phyloP scores from a whole-genome alignment of 148 eudicot genomes.

The Vaccinium myrtillus region DNA sequence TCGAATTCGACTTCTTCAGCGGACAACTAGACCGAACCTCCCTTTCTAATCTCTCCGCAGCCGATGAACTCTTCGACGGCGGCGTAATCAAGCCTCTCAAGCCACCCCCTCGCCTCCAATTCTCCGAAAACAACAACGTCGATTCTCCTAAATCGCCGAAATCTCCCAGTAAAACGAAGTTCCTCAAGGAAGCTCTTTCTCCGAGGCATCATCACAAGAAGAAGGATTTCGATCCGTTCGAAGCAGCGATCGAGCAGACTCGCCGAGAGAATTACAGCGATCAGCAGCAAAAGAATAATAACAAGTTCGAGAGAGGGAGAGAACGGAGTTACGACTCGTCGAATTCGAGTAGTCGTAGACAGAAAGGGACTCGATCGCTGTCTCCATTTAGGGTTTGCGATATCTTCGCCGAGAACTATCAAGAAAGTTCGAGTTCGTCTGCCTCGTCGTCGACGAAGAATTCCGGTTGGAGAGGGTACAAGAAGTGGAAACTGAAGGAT shows the following conservation, averaged over 20 bases:
- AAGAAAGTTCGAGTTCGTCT: constrained; percentile 7
- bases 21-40: constrained; percentile 38
- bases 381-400: constrained; percentile 52
- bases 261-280: not conserved
- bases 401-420: constrained; percentile 25
- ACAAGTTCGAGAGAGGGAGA: constrained; percentile 28
- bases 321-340: constrained; percentile 8
- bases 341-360: not conserved
- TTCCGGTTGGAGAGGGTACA: constrained; percentile 20
- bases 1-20: constrained; percentile 68
- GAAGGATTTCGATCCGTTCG: constrained; percentile 38
- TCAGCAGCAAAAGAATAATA: constrained; percentile 12
- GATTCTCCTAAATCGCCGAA: constrained; percentile 34
- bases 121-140: not conserved
- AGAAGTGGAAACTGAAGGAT: constrained; percentile 65
- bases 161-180: constrained; percentile 14
- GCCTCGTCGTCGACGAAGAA: constrained; percentile 14
- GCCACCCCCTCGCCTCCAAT: constrained; percentile 34
- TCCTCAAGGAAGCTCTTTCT: constrained; percentile 27
- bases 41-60: constrained; percentile 1
- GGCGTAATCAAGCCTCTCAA: constrained; percentile 58
- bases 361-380: constrained; percentile 30
- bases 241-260: constrained; percentile 30
- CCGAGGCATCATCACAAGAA: constrained; percentile 23
- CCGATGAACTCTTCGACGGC: constrained; percentile 52